Base-by-base conservation (phyloP, 2,329 filamentous ascomycete genomes). In the Torrubiellomyces zombiae region DNA sequence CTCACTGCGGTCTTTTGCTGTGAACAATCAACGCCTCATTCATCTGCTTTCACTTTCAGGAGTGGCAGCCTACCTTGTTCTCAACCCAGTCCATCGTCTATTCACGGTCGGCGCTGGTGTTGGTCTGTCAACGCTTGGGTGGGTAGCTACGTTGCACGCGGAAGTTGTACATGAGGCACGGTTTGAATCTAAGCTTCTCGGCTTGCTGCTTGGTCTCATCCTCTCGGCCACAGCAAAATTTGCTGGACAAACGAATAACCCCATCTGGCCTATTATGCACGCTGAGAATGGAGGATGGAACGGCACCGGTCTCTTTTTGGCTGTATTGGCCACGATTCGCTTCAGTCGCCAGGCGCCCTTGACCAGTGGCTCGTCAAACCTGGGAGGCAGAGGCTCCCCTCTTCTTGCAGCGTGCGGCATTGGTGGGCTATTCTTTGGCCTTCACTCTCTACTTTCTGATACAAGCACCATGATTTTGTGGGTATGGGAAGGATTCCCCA, bases 401-500 rank as follows among this genome's bases (percentile, higher is more conserved):
- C 30, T 45, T n/a, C 58, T 92, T 21, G 71, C 82, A 16, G 78
- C 74, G 7, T 52, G 89, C 24, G 82, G 89, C 30, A 51, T 95
- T 28, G 83, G 70, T 14, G 86, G 83, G 16, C 51, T 94, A 6
- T 64, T 94, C 43, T 98, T 98, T 42, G 80, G 68, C 5, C 63
- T 95, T 43, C 89, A 95, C 47, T 94, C 85, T 1, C 60, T 98
- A 7, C 65, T 98, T 8, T 94, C 89, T 0, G 89, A 98, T 47
- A 92, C 85, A 0, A 95, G 89, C 56, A 98, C 89, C 27, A 95
- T 98, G 83, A 94, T 95, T 29, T 64, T 85, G 10, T 98, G 89
- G 89, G 82, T 82, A 3, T 98, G 89, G 89, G 83, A 94, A 39
- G 89, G 89, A 6, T 98, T 79, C 41, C 89, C 89, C 9, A 69